phyloP scores from a whole-genome alignment of 345 rosid species.

The Toxicodendron radicans region DNA sequence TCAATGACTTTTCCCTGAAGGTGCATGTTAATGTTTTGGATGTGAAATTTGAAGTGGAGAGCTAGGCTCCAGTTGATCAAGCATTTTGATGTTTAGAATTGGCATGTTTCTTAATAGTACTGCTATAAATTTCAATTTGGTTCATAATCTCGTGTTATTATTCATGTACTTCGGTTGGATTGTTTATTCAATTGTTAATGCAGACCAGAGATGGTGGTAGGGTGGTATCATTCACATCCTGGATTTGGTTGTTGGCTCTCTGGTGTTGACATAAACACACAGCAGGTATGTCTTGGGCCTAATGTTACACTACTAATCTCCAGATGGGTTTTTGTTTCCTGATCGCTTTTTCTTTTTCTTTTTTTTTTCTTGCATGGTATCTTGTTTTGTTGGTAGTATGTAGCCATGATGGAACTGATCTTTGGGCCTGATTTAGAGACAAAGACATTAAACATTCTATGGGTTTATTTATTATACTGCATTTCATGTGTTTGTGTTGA shows the following conservation, averaged over 20 bases:
- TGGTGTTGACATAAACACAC: constrained; percentile 97
- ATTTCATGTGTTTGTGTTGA: neutral
- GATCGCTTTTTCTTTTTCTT: neutral
- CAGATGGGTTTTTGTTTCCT: neutral
- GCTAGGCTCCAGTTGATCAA: too few species aligned
- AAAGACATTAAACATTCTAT: too few species aligned
- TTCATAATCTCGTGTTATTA: neutral
- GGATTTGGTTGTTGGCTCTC: constrained; percentile 99
- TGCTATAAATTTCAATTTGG: neutral
- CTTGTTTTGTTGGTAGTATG: neutral
- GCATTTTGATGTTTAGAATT: neutral
- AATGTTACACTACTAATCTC: neutral
- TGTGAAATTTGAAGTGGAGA: too few species aligned
- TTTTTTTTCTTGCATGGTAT: neutral
- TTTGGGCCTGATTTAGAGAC: neutral
- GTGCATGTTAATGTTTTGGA: too few species aligned
- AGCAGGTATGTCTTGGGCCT: constrained; percentile 54
- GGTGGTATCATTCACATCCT: constrained; percentile 99
- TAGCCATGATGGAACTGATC: neutral
- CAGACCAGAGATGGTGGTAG: constrained; percentile 99
- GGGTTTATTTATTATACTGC: neutral
- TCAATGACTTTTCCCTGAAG: too few species aligned
- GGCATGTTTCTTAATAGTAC: neutral
- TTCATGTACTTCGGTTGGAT: neutral
- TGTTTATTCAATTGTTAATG: constrained; percentile 23